Evolutionary conservation across 1,284 basidiomycete species (phyloP).

Genomic region (Irpex rosettiformis): DNA sequence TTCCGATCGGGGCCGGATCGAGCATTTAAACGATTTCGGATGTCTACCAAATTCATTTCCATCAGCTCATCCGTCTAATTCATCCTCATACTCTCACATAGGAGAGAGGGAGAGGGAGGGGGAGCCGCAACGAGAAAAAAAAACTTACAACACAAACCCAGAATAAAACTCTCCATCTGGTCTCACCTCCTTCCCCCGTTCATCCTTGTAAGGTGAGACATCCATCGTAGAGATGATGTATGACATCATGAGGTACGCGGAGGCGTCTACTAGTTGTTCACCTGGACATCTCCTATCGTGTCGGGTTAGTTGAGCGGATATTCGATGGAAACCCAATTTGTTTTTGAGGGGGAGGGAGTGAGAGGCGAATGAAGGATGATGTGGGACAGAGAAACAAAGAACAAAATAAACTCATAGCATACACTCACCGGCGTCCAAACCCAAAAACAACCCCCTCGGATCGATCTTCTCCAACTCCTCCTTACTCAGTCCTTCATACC

Average conservation of each 20-base stretch:
- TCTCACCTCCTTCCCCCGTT: conserved; percentile 18
- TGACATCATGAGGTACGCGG: conserved; percentile 24
- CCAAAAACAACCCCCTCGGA: conserved; percentile 29
- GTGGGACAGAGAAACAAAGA: neutral
- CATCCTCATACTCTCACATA: neutral
- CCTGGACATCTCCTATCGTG: conserved; percentile 24
- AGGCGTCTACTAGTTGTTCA: conserved; percentile 23
- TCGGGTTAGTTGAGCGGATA: neutral
- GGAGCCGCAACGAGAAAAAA: neutral
- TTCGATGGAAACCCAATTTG: neutral
- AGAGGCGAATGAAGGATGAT: neutral
- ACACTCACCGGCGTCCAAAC: conserved; percentile 35
- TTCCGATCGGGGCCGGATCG: conserved; percentile 12
- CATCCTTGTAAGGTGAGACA: conserved; percentile 18
- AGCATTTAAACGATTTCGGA: conserved; percentile 14
- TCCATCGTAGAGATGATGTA: conserved; percentile 22
- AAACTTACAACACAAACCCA: conserved; percentile 23
- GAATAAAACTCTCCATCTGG: conserved; percentile 19
- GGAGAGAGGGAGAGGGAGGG: neutral
- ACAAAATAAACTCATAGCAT: conserved; percentile 4
- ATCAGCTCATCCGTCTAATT: neutral
- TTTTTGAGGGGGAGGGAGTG: too few relatives aligned
- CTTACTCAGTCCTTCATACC: conserved; percentile 26
- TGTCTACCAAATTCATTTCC: conserved; percentile 5
- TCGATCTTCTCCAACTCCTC: conserved; percentile 20